phyloP scores from a whole-genome alignment of 306 rosid species.

The Pyrus bretschneideri region DNA sequence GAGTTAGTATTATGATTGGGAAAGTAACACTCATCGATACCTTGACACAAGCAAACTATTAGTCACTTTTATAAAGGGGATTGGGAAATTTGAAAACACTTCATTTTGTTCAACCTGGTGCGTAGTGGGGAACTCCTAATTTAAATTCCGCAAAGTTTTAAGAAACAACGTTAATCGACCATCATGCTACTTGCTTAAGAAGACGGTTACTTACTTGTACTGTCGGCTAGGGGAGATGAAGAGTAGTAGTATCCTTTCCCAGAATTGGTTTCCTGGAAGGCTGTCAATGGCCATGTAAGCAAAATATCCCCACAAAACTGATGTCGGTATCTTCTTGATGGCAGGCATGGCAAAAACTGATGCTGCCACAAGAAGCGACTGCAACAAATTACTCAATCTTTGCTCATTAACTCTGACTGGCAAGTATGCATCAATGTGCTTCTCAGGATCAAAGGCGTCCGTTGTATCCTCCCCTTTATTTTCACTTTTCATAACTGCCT shows the following conservation, averaged over 20 bases:
- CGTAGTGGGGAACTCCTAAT: not conserved
- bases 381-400: constrained; percentile 78
- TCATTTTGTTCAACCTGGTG: not conserved
- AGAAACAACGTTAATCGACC: not conserved
- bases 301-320: constrained; percentile 89
- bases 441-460: constrained; percentile 58
- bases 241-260: constrained; percentile 72
- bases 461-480: constrained; percentile 25
- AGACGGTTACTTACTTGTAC: constrained; percentile 50
- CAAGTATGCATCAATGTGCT: constrained; percentile 62
- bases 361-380: constrained; percentile 71
- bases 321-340: constrained; percentile 70
- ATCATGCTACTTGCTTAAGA: constrained; percentile 2
- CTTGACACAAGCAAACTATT: not conserved
- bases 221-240: constrained; percentile 57
- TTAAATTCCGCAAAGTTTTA: not conserved
- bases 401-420: constrained; percentile 91
- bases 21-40: not conserved
- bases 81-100: not conserved
- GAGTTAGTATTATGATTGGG: not conserved
- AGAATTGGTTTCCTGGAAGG: constrained; percentile 88
- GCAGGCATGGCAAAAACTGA: constrained; percentile 64
- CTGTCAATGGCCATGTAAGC: constrained; percentile 94
- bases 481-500: constrained; percentile 53
- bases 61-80: not conserved